phyloP scores from a whole-genome alignment of 2,329 filamentous ascomycete species.

The Arthrobotrys sphaeroides region DNA sequence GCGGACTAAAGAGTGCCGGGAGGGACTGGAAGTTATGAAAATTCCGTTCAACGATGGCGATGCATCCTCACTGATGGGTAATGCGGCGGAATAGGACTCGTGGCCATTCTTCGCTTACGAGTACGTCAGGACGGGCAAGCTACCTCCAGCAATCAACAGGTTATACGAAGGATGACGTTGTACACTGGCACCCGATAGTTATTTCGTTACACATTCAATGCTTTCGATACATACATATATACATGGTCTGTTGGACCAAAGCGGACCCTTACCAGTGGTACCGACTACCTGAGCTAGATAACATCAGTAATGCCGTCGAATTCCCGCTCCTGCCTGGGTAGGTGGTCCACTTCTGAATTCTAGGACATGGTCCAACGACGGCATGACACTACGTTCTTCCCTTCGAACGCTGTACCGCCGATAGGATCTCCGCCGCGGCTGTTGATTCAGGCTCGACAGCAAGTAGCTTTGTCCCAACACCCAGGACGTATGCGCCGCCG shows the following conservation, averaged over 20 bases:
- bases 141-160: slow-evolving; percentile 30
- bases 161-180: background rate
- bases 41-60: slow-evolving; percentile 61
- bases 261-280: background rate
- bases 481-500: slow-evolving; percentile 21
- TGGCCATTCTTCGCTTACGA: slow-evolving; percentile 51
- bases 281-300: background rate
- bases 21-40: slow-evolving; percentile 63
- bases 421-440: slow-evolving; percentile 37
- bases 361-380: no score
- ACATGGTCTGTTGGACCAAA: background rate
- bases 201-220: background rate
- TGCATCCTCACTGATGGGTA: slow-evolving; percentile 20
- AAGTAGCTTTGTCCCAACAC: slow-evolving; percentile 34
- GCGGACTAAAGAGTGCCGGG: slow-evolving; percentile 68
- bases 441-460: slow-evolving; percentile 26
- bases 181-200: background rate
- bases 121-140: slow-evolving; percentile 28
- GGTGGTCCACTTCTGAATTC: no score
- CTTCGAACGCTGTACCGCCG: slow-evolving; percentile 36
- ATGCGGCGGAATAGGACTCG: slow-evolving; percentile 9
- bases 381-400: no score
- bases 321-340: no score
- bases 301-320: background rate
- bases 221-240: slow-evolving; percentile 38